Conservation (phyloP, 768 basidiomycete species). For the Serendipita sp. region DNA sequence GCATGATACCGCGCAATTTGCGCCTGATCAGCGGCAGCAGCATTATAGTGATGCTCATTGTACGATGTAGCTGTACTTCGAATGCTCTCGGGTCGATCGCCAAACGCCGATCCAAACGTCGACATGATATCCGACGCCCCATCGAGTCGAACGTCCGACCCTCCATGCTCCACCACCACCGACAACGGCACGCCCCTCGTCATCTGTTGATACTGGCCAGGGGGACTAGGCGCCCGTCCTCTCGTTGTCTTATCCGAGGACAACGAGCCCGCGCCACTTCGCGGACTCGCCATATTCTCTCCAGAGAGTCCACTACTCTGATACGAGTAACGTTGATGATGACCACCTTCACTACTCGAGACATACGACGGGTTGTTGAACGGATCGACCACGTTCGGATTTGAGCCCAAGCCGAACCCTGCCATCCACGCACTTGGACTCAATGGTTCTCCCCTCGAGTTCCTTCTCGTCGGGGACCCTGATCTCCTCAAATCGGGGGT, state of each 20-base stretch:
- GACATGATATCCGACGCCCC: constrained; percentile 1
- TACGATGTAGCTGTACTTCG: background rate
- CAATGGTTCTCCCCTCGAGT: background rate
- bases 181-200: background rate
- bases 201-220: background rate
- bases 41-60: background rate
- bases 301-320: no score
- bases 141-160: background rate
- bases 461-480: background rate
- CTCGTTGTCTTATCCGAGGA: background rate
- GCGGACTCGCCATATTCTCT: background rate
- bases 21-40: background rate
- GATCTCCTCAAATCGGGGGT: background rate
- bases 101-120: background rate
- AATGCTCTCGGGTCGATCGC: background rate
- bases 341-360: background rate
- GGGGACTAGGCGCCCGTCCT: background rate
- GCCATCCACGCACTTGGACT: constrained; percentile 4
- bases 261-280: background rate
- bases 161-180: background rate
- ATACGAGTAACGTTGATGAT: background rate
- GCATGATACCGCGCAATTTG: background rate
- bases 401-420: background rate
- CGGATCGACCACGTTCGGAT: background rate
- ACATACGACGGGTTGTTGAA: background rate